phyloP scores from a whole-genome alignment of 345 rosid genomes.

The Salix caprea region DNA sequence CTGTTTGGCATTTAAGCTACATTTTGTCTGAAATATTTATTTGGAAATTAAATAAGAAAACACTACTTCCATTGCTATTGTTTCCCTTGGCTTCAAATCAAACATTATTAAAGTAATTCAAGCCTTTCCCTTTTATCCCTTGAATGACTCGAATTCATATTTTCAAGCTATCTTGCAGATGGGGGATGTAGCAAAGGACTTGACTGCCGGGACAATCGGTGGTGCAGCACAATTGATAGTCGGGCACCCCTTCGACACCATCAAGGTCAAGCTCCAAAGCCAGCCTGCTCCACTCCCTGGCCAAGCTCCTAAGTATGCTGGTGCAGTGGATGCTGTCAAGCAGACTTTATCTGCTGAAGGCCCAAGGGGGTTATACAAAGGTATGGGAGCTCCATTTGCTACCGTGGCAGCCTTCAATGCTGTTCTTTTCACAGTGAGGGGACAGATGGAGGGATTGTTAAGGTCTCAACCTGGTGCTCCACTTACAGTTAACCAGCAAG shows the following conservation, averaged over 20 bases:
- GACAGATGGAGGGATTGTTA: constrained; percentile 80
- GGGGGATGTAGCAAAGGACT: constrained; percentile 87
- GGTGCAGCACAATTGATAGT: constrained; percentile 85
- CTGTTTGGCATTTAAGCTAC: not conserved
- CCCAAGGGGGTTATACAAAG: constrained; percentile 85
- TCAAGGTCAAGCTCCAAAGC: constrained; percentile 99
- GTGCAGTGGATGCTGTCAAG: constrained; percentile 87
- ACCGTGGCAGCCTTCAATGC: constrained; percentile 99
- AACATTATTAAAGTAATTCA: not conserved
- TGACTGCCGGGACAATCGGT: constrained; percentile 86
- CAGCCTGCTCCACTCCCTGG: constrained; percentile 82
- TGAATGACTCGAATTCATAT: not conserved
- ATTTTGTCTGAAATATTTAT: not conserved
- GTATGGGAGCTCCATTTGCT: constrained; percentile 99
- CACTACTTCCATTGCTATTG: not conserved
- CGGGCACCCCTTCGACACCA: constrained; percentile 97
- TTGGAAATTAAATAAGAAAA: not conserved
- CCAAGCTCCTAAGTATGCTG: constrained; percentile 61
- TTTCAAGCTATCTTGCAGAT: constrained; percentile 40
- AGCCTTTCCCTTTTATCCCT: not conserved
- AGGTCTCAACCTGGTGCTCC: constrained; percentile 83
- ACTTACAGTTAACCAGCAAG: constrained; percentile 74
- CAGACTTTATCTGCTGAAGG: constrained; percentile 92
- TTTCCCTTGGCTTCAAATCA: not conserved
- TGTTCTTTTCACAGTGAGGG: constrained; percentile 84